phyloP scores from a whole-genome alignment of 1,139 yeast genomes.

The Geotrichum histeridarum region DNA sequence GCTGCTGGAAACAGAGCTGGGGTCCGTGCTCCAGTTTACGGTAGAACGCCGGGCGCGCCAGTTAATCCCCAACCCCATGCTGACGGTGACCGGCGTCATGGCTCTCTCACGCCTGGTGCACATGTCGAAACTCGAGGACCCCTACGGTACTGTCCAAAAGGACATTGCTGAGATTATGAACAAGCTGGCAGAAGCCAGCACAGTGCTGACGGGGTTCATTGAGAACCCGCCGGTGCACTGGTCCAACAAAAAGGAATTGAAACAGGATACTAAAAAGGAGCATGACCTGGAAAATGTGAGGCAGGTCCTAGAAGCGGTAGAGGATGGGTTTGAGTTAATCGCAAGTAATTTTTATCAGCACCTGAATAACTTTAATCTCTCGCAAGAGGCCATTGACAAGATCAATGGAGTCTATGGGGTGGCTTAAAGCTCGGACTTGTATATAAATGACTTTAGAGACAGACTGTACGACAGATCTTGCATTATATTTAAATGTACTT shows the following conservation, averaged over 20 bases:
- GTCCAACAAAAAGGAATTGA: slow-evolving; percentile 29
- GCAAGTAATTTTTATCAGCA: slow-evolving; percentile 10
- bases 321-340: slow-evolving; percentile 11
- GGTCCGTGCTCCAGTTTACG: slow-evolving; percentile 33
- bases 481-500: slow-evolving; percentile 47
- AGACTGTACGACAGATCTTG: neutral
- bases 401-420: slow-evolving; percentile 4
- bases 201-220: slow-evolving; percentile 28
- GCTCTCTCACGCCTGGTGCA: slow-evolving; percentile 31
- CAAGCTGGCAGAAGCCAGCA: slow-evolving; percentile 29
- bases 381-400: slow-evolving; percentile 9
- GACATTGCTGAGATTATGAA: slow-evolving; percentile 36
- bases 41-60: slow-evolving; percentile 30
- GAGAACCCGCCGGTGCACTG: slow-evolving; percentile 35
- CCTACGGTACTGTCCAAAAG: slow-evolving; percentile 39
- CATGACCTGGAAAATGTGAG: slow-evolving; percentile 3
- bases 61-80: slow-evolving; percentile 30
- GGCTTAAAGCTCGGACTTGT: neutral
- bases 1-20: slow-evolving; percentile 22
- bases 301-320: slow-evolving; percentile 8
- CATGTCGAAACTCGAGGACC: slow-evolving; percentile 37
- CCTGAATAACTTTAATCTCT: slow-evolving; percentile 8
- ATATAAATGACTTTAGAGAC: no score
- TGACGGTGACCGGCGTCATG: slow-evolving; percentile 30
- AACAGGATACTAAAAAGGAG: neutral